Conservation (phyloP, 2,329 filamentous ascomycete genomes). For the Fusarium chuoi region DNA sequence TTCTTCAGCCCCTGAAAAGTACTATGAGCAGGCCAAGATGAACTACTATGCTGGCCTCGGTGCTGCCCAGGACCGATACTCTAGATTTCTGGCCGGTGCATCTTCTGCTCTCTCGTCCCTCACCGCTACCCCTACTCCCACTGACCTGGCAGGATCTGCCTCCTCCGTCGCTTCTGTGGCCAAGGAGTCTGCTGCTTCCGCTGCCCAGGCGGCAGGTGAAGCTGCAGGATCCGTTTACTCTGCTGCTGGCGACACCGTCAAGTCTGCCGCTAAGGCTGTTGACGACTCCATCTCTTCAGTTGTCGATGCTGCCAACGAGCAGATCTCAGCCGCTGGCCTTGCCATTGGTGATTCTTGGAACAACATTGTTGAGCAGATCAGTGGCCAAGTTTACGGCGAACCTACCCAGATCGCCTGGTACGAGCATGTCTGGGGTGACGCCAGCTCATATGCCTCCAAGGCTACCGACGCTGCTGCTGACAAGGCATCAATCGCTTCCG, state of each 20-base stretch:
- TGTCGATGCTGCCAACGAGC: slow-evolving; percentile 58
- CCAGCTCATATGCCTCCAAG: slow-evolving; percentile 68
- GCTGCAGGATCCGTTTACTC: slow-evolving; percentile 59
- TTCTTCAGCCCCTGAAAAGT: slow-evolving; percentile 64
- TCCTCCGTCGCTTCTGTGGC: slow-evolving; percentile 64
- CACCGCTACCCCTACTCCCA: slow-evolving; percentile 70
- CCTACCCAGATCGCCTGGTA: slow-evolving; percentile 70
- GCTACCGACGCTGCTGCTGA: slow-evolving; percentile 60
- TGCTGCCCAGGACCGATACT: slow-evolving; percentile 81
- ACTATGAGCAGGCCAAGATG: slow-evolving; percentile 68
- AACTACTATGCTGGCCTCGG: slow-evolving; percentile 84
- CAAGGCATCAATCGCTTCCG: slow-evolving; percentile 50
- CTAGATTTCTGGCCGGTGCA: slow-evolving; percentile 77
- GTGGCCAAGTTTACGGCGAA: slow-evolving; percentile 75
- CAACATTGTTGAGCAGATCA: slow-evolving; percentile 68
- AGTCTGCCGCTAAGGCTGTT: slow-evolving; percentile 52
- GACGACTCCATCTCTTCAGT: slow-evolving; percentile 53
- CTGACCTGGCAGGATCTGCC: slow-evolving; percentile 59
- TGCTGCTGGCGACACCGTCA: slow-evolving; percentile 57
- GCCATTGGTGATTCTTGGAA: slow-evolving; percentile 55
- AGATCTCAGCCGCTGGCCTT: slow-evolving; percentile 50
- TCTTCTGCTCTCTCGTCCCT: slow-evolving; percentile 73
- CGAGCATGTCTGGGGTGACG: slow-evolving; percentile 57
- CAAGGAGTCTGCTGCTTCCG: slow-evolving; percentile 57
- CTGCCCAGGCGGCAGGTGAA: slow-evolving; percentile 59